phyloP scores from a whole-genome alignment of 1,284 basidiomycete species.

The Leccinum solheimii region DNA sequence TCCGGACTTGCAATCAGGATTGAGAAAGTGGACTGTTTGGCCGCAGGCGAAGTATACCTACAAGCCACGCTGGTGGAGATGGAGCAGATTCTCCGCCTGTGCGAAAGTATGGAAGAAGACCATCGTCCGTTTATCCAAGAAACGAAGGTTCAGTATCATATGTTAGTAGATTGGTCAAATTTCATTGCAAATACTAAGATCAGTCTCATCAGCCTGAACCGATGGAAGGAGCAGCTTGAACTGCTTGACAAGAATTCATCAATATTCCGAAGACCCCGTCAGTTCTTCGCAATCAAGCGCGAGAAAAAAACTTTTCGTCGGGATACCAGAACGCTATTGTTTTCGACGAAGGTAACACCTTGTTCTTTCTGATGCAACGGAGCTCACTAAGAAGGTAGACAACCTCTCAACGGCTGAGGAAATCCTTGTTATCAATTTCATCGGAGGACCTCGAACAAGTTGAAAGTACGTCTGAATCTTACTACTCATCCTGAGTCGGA shows the following conservation, averaged over 20 bases:
- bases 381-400: slow-evolving; percentile 9
- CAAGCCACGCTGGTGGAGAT: slow-evolving; percentile 14
- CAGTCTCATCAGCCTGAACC: not conserved
- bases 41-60: slow-evolving; percentile 10
- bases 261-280: not conserved
- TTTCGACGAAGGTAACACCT: slow-evolving; percentile 4
- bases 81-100: not conserved
- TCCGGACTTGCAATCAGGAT: not conserved
- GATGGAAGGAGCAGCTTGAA: slow-evolving; percentile 8
- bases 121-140: slow-evolving; percentile 1
- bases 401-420: slow-evolving; percentile 13
- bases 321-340: slow-evolving; percentile 2
- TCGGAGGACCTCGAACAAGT: slow-evolving; percentile 1
- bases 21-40: not conserved
- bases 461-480: slow-evolving; percentile 6
- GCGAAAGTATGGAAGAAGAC: not conserved
- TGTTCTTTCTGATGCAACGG: not conserved
- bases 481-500: no score
- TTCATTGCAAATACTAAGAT: not conserved
- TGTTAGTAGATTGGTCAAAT: no score
- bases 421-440: slow-evolving; percentile 6
- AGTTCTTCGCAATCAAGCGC: not conserved
- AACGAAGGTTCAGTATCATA: not conserved
- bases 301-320: not conserved
- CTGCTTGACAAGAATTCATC: not conserved